Evolutionary conservation across 1,284 basidiomycete genomes (phyloP).

Genomic region (Malassezia caprae): DNA sequence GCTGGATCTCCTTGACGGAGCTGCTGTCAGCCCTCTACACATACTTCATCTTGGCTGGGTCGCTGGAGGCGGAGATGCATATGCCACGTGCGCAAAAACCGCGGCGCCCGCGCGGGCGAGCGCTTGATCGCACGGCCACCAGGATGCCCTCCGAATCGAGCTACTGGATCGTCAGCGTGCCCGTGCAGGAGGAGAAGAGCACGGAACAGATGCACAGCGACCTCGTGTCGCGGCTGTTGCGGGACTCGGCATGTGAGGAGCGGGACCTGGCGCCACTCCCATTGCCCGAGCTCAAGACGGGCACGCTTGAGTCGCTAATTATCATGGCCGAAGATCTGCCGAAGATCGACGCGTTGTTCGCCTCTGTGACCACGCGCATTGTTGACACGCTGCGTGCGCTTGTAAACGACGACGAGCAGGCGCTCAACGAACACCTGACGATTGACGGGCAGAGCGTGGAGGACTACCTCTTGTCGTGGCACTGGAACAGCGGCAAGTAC

Average conservation of each 20-base stretch:
- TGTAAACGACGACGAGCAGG: conserved; percentile 73
- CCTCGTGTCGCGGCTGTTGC: conserved; percentile 48
- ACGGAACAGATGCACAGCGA: conserved; percentile 51
- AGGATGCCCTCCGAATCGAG: conserved; percentile 53
- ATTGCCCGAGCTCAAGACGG: conserved; percentile 57
- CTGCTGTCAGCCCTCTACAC: conserved; percentile 51
- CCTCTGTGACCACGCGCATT: conserved; percentile 74
- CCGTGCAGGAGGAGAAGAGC: conserved; percentile 51
- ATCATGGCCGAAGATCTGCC: conserved; percentile 82
- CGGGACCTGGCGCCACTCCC: conserved; percentile 34
- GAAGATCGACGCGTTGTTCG: conserved; percentile 83
- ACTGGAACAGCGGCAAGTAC: conserved; percentile 81
- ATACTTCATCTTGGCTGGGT: conserved; percentile 11
- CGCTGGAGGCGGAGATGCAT: conserved; percentile 1
- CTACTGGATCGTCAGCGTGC: conserved; percentile 55
- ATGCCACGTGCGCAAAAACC: conserved; percentile 13
- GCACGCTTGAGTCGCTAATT: conserved; percentile 82
- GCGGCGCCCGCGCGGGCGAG: neutral
- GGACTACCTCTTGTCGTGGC: conserved; percentile 60
- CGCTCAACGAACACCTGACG: conserved; percentile 69
- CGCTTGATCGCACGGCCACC: conserved; percentile 7
- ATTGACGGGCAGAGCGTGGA: conserved; percentile 75
- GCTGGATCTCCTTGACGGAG: conserved; percentile 80
- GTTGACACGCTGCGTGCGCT: conserved; percentile 87
- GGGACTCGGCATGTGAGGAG: conserved; percentile 31